These are phyloP conservation scores for Petunia hybrid DNA, from an alignment of 305 asterid species.

Conservation along the genomic window DNA sequence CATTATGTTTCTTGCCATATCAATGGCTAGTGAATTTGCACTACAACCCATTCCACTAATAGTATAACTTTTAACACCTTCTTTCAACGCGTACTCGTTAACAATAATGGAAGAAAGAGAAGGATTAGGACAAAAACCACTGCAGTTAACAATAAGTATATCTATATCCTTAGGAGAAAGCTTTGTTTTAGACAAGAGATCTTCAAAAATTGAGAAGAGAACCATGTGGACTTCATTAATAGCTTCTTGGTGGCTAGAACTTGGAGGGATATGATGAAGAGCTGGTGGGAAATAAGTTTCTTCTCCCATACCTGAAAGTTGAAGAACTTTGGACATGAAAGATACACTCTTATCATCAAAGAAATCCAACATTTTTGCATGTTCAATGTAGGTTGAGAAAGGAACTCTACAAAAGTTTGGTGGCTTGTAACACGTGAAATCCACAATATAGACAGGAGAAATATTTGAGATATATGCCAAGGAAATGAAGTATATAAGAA, in stretches of 20 bases:
- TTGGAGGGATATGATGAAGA: constrained; percentile 53
- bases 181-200: constrained; percentile 51
- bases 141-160: constrained; percentile 63
- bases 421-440: constrained; percentile 30
- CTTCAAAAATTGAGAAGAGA: constrained; percentile 51
- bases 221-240: constrained; percentile 49
- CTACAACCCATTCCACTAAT: constrained; percentile 82
- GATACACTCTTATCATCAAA: constrained; percentile 25
- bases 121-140: constrained; percentile 69
- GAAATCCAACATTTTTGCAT: constrained; percentile 21
- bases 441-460: constrained; percentile 25
- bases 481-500: background rate
- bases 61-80: constrained; percentile 53
- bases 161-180: constrained; percentile 51
- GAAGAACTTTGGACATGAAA: constrained; percentile 34
- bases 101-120: constrained; percentile 57
- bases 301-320: constrained; percentile 47
- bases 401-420: constrained; percentile 33
- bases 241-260: constrained; percentile 38
- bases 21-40: constrained; percentile 59
- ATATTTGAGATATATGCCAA: background rate
- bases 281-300: constrained; percentile 55
- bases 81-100: constrained; percentile 57
- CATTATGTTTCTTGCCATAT: constrained; percentile 62
- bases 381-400: constrained; percentile 20